Conservation (phyloP, 768 basidiomycete species). For the Hemileccinum rubropunctum region DNA sequence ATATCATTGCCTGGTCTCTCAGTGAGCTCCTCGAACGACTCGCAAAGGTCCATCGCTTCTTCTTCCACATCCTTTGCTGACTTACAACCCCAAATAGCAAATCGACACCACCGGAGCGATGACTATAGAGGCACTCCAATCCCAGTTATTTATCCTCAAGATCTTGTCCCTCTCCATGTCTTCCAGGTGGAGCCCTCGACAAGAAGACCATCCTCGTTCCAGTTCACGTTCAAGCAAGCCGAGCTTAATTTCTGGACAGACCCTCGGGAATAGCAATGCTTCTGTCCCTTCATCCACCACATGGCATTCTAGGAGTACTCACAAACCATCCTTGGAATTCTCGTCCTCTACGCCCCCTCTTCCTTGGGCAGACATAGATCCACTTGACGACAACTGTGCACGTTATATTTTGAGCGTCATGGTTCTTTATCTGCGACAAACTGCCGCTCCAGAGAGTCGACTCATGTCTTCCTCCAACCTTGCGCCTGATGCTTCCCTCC, state of each 20-base stretch:
- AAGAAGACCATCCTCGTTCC: slow-evolving; percentile 39
- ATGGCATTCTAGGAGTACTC: slow-evolving; percentile 26
- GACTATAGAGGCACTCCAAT: slow-evolving; percentile 75
- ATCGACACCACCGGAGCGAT: slow-evolving; percentile 49
- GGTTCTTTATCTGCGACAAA: slow-evolving; percentile 78
- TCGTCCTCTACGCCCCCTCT: slow-evolving; percentile 32
- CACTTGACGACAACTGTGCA: slow-evolving; percentile 80
- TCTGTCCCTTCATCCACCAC: slow-evolving; percentile 33
- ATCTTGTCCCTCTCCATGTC: slow-evolving; percentile 76
- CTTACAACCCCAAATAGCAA: slow-evolving; percentile 40
- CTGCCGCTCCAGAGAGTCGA: slow-evolving; percentile 51
- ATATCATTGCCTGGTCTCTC: slow-evolving; percentile 77
- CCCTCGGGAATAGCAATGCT: slow-evolving; percentile 31
- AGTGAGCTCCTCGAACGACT: slow-evolving; percentile 76
- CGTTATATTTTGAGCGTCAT: slow-evolving; percentile 80
- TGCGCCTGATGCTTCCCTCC: slow-evolving; percentile 61
- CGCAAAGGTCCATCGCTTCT: slow-evolving; percentile 55
- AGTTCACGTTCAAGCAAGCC: slow-evolving; percentile 43
- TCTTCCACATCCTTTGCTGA: slow-evolving; percentile 10
- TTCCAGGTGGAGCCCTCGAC: slow-evolving; percentile 61
- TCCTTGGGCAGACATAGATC: slow-evolving; percentile 60
- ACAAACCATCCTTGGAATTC: slow-evolving; percentile 43
- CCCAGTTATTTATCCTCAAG: slow-evolving; percentile 83
- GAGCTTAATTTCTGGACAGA: slow-evolving; percentile 30
- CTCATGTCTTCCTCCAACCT: slow-evolving; percentile 60